Base-by-base conservation (phyloP, 1,284 basidiomycete genomes). In the Rhodotorula sp. region DNA sequence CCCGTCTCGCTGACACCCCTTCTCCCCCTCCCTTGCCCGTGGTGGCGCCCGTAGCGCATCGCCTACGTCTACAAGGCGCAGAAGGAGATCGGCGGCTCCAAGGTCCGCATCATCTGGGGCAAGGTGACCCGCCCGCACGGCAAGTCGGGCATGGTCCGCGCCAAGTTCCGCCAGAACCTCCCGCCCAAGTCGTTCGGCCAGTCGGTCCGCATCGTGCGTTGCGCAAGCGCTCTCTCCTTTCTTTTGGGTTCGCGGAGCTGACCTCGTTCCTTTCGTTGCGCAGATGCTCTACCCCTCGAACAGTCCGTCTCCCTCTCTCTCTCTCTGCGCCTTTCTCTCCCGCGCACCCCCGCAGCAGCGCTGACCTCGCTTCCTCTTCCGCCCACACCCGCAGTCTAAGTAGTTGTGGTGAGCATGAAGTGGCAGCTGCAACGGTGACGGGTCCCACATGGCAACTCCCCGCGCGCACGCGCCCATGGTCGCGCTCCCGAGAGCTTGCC, bases 131-230 rank as follows among this genome's bases (percentile, higher is more conserved):
- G 93, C 81, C 87, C 93, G 80, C 93, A 97, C 84, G 94, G 96
- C 79, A 92, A 90, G 85, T 92, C 89, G 77, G 97, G 96, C 82
- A 93, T 94, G 80, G 96, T 98, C 81, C 96, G 96, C 85, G 90
- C 91, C 85, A 97, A 98, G 88, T 99, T 99, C 89, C 67, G 74
- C 66, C 57, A 87, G 81, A 99, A 99, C 88, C 90, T 99, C 80
- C 96, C 97, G 79, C 92, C 97, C 76, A 90, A 91, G 81, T 89
- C 92, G 73, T 98, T 99, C 83, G 95, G 96, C 84, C 94, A 94
- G 73, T 88, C 88, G 81, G 91, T 95, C 84, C 91, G 96, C 83
- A 87, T 99, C 84, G 93, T 98, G 84, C 81, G 90, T 86, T 76
- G 12, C 45, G 34, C 2, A 34, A 34, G 34, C 17, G 78, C 76